Evolutionary conservation across 768 basidiomycete genomes (phyloP).

Genomic region (Tricholoma flavovirens): DNA sequence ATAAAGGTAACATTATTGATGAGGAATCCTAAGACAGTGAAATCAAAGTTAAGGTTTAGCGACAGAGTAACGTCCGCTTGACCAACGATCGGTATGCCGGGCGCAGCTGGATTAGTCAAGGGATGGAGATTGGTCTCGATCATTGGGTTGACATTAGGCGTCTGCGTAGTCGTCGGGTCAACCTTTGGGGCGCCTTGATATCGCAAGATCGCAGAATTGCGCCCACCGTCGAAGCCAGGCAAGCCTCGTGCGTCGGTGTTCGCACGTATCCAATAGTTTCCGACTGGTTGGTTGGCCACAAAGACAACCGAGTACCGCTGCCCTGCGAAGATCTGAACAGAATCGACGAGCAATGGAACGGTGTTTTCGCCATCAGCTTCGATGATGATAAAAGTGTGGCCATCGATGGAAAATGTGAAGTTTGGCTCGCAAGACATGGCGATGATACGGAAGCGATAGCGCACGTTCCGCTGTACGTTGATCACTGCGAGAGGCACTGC

Average conservation of each 20-base stretch:
- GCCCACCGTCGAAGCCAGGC: constrained; percentile 26
- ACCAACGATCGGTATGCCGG: too few species aligned
- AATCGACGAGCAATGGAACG: constrained; percentile 36
- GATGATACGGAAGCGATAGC: constrained; percentile 33
- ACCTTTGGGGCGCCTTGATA: constrained; percentile 36
- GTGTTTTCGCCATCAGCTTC: constrained; percentile 43
- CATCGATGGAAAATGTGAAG: constrained; percentile 40
- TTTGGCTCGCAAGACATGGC: constrained; percentile 29
- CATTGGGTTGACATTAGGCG: too few species aligned
- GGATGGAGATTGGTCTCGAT: too few species aligned
- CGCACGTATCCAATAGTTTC: constrained; percentile 48
- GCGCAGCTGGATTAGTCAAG: too few species aligned
- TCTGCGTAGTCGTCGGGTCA: constrained; percentile 28
- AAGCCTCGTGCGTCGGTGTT: constrained; percentile 15
- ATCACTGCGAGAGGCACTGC: constrained; percentile 25
- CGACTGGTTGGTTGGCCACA: constrained; percentile 36
- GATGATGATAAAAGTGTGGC: constrained; percentile 41
- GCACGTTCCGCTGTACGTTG: constrained; percentile 24
- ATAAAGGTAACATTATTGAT: constrained; percentile 28
- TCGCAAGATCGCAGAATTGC: constrained; percentile 46
- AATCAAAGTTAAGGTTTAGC: background rate
- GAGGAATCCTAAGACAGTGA: constrained; percentile 10
- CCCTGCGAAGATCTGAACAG: constrained; percentile 12
- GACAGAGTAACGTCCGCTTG: background rate
- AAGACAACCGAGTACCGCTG: constrained; percentile 33